Percentiles rank a stretch among this genome's conserved stretches.
Evolutionary conservation across 495 filamentous ascomycete species (phyloP).

Genomic region (Choiromyces venosus): DNA sequence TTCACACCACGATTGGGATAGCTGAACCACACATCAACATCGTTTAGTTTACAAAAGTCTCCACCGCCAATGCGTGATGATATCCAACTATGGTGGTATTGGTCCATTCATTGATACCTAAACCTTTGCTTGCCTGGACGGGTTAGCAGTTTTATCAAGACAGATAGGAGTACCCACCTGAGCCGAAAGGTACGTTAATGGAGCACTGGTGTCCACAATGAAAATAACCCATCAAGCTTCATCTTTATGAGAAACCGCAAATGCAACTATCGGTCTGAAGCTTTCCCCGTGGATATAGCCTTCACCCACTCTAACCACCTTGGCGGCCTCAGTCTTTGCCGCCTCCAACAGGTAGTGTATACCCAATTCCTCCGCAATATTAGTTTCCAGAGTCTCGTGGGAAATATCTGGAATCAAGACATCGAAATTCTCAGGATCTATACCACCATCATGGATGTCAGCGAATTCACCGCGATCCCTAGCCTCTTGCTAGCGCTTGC

Average conservation of each 20-base stretch:
- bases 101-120: background rate
- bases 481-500: constrained; percentile 21
- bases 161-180: constrained; percentile 5
- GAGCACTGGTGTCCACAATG: background rate
- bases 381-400: constrained; percentile 2
- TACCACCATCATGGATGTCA: constrained; percentile 22
- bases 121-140: background rate
- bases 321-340: background rate
- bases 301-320: background rate
- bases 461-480: constrained; percentile 17
- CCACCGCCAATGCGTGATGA: background rate
- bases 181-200: too few species aligned
- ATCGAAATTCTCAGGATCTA: constrained; percentile 11
- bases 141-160: background rate
- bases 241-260: background rate
- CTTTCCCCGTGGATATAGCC: background rate
- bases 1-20: background rate
- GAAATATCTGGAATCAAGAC: constrained; percentile 17
- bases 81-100: background rate
- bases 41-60: too few species aligned
- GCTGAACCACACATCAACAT: too few species aligned
- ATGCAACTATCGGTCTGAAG: background rate
- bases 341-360: constrained; percentile 12
- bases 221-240: background rate
- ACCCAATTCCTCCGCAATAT: constrained; percentile 15